Evolutionary conservation across 1,284 basidiomycete genomes (phyloP).

Genomic region (Ustilago hordei): DNA sequence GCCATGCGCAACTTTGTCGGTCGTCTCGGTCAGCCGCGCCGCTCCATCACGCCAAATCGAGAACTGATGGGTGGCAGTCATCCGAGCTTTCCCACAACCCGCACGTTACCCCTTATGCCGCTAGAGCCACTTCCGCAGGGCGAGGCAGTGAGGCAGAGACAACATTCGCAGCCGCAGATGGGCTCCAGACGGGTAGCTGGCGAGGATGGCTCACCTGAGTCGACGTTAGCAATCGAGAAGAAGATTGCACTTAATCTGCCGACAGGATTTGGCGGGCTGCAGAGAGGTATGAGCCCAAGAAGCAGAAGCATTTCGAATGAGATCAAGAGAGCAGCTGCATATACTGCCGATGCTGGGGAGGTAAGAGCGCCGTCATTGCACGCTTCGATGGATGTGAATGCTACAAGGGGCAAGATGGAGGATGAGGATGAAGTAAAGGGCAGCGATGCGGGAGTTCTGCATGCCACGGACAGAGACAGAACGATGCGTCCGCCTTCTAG

Average conservation of each 20-base stretch:
- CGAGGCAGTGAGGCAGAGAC: conserved; percentile 19
- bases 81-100: conserved; percentile 7
- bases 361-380: conserved; percentile 20
- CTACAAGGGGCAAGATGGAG: conserved; percentile 11
- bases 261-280: conserved; percentile 10
- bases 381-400: conserved; percentile 23
- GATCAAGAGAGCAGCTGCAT: conserved; percentile 33
- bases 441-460: not conserved
- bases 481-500: conserved; percentile 46
- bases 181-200: conserved; percentile 3
- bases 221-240: conserved; percentile 15
- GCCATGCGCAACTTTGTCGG: conserved; percentile 45
- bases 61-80: conserved; percentile 26
- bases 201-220: conserved; percentile 11
- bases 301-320: conserved; percentile 42
- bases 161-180: conserved; percentile 44
- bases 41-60: conserved; percentile 39
- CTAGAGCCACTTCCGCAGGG: conserved; percentile 34
- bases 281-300: conserved; percentile 27
- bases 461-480: conserved; percentile 24
- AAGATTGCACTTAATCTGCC: conserved; percentile 1
- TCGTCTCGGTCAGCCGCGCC: conserved; percentile 37
- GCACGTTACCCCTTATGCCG: conserved; percentile 35
- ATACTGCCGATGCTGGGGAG: conserved; percentile 7
- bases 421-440: conserved; percentile 13